phyloP scores from a whole-genome alignment of 1,284 basidiomycete genomes.

The Cutaneotrichosporon sp. region DNA sequence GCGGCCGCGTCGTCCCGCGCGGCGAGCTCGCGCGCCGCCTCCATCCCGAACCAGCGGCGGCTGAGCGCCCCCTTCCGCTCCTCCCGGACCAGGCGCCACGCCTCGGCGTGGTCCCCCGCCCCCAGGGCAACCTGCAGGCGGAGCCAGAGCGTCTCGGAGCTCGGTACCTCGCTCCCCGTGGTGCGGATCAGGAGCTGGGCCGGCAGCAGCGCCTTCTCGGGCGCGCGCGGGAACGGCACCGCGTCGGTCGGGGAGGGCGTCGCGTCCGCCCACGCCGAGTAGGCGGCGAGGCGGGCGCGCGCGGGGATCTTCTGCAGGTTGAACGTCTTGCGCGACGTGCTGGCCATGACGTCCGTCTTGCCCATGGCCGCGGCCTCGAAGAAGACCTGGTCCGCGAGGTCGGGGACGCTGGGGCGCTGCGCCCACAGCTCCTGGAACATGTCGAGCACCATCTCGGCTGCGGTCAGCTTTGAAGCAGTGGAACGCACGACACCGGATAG shows the following conservation, averaged over 20 bases:
- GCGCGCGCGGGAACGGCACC: conserved; percentile 25
- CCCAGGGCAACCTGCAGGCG: conserved; percentile 39
- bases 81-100: conserved; percentile 23
- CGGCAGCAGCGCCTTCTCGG: conserved; percentile 27
- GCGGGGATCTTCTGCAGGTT: conserved; percentile 34
- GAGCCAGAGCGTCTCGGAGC: conserved; percentile 46
- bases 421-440: conserved; percentile 36
- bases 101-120: conserved; percentile 26
- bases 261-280: conserved; percentile 19
- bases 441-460: conserved; percentile 40
- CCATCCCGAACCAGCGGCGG: conserved; percentile 37
- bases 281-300: conserved; percentile 46
- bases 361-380: conserved; percentile 34
- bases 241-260: conserved; percentile 12
- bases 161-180: conserved; percentile 18
- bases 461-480: neutral
- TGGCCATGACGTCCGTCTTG: conserved; percentile 33
- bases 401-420: conserved; percentile 25
- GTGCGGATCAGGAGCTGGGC: conserved; percentile 34
- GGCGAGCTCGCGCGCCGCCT: conserved; percentile 27
- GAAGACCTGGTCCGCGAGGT: conserved; percentile 45
- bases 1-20: conserved; percentile 14
- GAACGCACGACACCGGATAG: conserved; percentile 38
- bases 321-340: conserved; percentile 41
- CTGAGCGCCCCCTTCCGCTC: conserved; percentile 33